Percentiles rank a stretch among this genome's conserved stretches.
Evolutionary conservation across 495 filamentous ascomycete species (phyloP).

Genomic region (Penicillium riverlandense): DNA sequence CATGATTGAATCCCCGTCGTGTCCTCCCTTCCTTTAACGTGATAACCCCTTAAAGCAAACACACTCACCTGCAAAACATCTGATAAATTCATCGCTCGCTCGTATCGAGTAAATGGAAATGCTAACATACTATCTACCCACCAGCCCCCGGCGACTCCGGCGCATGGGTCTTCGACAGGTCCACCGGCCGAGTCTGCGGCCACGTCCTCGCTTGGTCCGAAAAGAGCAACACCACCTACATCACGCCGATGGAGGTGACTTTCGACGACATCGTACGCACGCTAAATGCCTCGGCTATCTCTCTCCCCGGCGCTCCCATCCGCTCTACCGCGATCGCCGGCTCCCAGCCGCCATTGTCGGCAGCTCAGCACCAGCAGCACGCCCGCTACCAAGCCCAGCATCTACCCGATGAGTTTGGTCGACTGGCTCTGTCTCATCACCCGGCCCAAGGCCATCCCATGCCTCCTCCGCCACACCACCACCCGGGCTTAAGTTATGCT

Average conservation of each 20-base stretch:
- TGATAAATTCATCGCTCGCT: neutral
- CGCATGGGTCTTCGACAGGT: conserved; percentile 85
- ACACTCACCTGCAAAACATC: neutral
- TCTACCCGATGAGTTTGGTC: conserved; percentile 28
- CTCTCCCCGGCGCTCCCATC: conserved; percentile 28
- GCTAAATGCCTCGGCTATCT: conserved; percentile 42
- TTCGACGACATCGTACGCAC: conserved; percentile 77
- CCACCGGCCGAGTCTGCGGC: conserved; percentile 72
- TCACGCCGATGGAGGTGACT: conserved; percentile 89
- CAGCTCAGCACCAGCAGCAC: neutral
- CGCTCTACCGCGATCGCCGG: conserved; percentile 4
- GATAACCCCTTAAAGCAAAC: conserved; percentile 13
- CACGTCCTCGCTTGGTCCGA: conserved; percentile 84
- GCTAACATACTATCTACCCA: conserved; percentile 11
- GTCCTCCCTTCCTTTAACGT: conserved; percentile 5
- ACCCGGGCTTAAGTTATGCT: conserved; percentile 4
- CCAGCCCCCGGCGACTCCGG: conserved; percentile 82
- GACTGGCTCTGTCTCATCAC: conserved; percentile 9
- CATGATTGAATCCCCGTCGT: neutral
- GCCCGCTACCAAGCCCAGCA: conserved; percentile 21
- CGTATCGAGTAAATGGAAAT: conserved; percentile 16
- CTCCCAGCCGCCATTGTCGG: neutral
- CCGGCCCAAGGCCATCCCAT: conserved; percentile 3
- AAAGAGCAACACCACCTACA: conserved; percentile 70
- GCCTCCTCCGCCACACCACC: conserved; percentile 1